Base-by-base conservation (phyloP, 768 basidiomycete species). In the Phallus indusiatus region DNA sequence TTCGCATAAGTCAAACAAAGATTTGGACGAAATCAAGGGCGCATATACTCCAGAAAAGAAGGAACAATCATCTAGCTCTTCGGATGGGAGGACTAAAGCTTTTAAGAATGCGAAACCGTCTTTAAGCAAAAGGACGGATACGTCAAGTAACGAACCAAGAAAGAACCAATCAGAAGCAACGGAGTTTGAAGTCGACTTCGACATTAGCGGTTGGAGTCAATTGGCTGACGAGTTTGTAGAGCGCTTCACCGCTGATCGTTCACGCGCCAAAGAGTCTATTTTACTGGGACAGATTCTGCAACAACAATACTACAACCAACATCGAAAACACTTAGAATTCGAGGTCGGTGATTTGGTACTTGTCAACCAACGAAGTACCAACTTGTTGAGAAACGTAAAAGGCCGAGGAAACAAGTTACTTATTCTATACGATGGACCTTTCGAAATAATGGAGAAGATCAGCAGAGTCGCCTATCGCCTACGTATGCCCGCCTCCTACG, bases 381-480 rank as follows among this genome's bases (percentile, higher is more conserved):
- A 63, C 24, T 63, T 68, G 5, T 34, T 69, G 0, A 42, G 56
- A 17, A 55, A 53, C 8, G 61, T 63, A 34, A 64, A 62, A 49
- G 72, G 72, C 5, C 34, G 62, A 52, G 72, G 72, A 5, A 16
- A 57, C 10, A 73, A 73, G 52, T 54, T 73, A 1, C 35, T 69
- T 20, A 61, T 61, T 24, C 63, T 61, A 48, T 71, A 70, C 48
- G 68, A 71, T 18, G 70, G 72, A 0, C 73, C 71, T 0, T 74
- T 71, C 53, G 66, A 71, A 53, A 65, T 73, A 0, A 11, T 62
- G 0, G 24, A 62, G 47, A 71, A 71, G 55, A 16, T 73, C 0
- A 68, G 67, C 42, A 59, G 67, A 0, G 63, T 68, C 0, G 62
- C 69, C 14, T 73, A 74, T 57, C 65, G 60, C 2, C 35, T 73